Percentiles rank a stretch among this genome's conserved stretches.
phyloP scores from a whole-genome alignment of 1,284 basidiomycete species.

The Ceraceosorus guamensis region DNA sequence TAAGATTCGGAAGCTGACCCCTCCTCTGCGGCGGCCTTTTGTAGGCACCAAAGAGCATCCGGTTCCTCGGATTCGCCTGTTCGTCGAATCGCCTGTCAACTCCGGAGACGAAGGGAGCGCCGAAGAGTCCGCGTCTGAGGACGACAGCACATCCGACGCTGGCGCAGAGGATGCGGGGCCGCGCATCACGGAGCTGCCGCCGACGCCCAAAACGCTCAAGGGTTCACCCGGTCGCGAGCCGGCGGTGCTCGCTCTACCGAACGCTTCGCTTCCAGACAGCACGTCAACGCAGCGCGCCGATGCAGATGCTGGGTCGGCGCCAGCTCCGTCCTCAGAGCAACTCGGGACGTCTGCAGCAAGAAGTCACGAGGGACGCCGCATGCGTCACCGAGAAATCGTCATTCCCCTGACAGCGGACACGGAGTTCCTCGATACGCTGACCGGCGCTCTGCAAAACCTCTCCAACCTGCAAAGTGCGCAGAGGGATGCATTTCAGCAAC shows the following conservation, averaged over 20 bases:
- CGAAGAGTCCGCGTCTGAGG: slow-evolving; percentile 7
- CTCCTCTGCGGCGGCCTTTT: too few species aligned
- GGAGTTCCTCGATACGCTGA: slow-evolving; percentile 72
- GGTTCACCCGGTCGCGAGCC: slow-evolving; percentile 3
- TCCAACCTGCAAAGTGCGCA: slow-evolving; percentile 61
- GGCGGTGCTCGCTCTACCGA: slow-evolving; percentile 1
- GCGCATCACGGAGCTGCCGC: slow-evolving; percentile 21
- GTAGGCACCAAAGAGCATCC: slow-evolving; percentile 40
- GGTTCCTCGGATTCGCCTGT: slow-evolving; percentile 47
- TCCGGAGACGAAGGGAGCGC: slow-evolving; percentile 28
- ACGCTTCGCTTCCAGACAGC: not conserved
- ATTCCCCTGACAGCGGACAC: slow-evolving; percentile 75
- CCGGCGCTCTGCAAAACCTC: slow-evolving; percentile 64
- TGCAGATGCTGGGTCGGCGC: not conserved
- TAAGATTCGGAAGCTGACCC: too few species aligned
- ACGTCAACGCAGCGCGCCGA: not conserved
- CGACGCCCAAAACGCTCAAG: not conserved
- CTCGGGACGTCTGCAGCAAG: not conserved
- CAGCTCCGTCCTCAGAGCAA: not conserved
- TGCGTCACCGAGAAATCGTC: slow-evolving; percentile 57
- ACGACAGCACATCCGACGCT: slow-evolving; percentile 6
- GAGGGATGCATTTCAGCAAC: slow-evolving; percentile 59
- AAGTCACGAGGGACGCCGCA: not conserved
- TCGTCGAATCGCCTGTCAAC: slow-evolving; percentile 35
- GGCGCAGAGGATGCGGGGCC: slow-evolving; percentile 8